Base-by-base conservation (phyloP, 441 rosid species). In the Omphalea diandra region DNA sequence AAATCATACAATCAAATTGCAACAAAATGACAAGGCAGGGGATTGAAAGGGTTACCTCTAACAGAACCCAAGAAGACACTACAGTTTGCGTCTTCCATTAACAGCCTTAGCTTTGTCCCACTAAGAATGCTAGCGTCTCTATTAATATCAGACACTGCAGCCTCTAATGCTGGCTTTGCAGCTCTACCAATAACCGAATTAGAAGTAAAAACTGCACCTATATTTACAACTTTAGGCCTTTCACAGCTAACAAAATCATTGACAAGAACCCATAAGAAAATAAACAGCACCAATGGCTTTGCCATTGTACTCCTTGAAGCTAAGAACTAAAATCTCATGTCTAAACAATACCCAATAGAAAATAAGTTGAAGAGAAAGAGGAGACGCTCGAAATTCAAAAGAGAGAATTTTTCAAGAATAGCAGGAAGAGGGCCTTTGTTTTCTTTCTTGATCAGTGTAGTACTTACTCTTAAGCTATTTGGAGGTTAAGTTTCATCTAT, bases 161-260 rank as follows among this genome's bases (percentile, higher is more conserved):
- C 85, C 65, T 83, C 82, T 7, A 91, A 85, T 4, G 98, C 95
- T 44, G 80, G 75, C 83, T 81, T 90, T 72, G 97, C 91, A 76
- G 85, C 91, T 73, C 85, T 84, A 63, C 98, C 98, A 32, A 94
- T 87, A 17, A 87, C 87, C 5, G 97, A 90, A 76, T 90, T 81
- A 75, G 77, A 83, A 61, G 88, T 73, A 46, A 91, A 87, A 79
- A 90, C 65, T 49, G 92, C 92, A 67, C 94, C 97, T 24, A 94
- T 10, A 22, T 85, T 84, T 54, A 88, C 97, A 70, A 66, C 77
- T 27, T 74, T 38, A 61, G 93, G 93, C 70, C 79, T 82, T 57
- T 77, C 80, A 76, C 88, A 82, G 71, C 61, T 22, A 67, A 79
- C 87, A 66, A 76, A 80, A 74, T 79, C 76, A 79, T 35, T 54